Conservation (phyloP, 2,329 filamentous ascomycete species). For the Fonsecaea erecta region DNA sequence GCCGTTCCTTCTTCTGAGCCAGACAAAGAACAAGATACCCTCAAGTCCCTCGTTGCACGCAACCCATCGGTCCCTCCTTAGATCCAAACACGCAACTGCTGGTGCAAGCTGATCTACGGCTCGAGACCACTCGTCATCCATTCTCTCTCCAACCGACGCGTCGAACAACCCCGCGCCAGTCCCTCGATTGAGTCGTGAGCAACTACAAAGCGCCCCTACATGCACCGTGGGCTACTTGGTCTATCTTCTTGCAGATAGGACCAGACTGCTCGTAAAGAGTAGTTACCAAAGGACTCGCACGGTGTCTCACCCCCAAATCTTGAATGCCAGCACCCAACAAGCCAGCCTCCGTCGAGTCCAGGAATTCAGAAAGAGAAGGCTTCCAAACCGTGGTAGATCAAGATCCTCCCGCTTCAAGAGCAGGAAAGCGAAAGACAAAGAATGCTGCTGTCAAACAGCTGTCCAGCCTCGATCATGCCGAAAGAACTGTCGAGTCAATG, state of each 20-base stretch:
- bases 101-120: not conserved
- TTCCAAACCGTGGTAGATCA: slow-evolving; percentile 26
- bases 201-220: not conserved
- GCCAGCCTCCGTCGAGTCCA: slow-evolving; percentile 21
- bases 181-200: not conserved
- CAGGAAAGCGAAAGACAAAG: slow-evolving; percentile 34
- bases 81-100: not conserved
- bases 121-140: slow-evolving; percentile 2
- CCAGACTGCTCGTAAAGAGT: not conserved
- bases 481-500: slow-evolving; percentile 28
- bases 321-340: slow-evolving; percentile 35
- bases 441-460: slow-evolving; percentile 33
- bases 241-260: not conserved
- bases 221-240: not conserved
- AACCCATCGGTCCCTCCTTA: not conserved
- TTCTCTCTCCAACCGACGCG: slow-evolving; percentile 14
- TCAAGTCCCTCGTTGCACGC: not conserved
- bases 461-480: slow-evolving; percentile 29
- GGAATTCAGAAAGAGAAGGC: slow-evolving; percentile 19
- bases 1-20: slow-evolving; percentile 1
- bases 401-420: slow-evolving; percentile 26
- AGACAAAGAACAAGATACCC: slow-evolving; percentile 4
- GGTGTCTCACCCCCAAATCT: slow-evolving; percentile 8
- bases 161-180: slow-evolving; percentile 17
- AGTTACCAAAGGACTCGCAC: not conserved